Base-by-base conservation (phyloP, 2,329 filamentous ascomycete genomes). In the Orbilia ellipsospora region DNA sequence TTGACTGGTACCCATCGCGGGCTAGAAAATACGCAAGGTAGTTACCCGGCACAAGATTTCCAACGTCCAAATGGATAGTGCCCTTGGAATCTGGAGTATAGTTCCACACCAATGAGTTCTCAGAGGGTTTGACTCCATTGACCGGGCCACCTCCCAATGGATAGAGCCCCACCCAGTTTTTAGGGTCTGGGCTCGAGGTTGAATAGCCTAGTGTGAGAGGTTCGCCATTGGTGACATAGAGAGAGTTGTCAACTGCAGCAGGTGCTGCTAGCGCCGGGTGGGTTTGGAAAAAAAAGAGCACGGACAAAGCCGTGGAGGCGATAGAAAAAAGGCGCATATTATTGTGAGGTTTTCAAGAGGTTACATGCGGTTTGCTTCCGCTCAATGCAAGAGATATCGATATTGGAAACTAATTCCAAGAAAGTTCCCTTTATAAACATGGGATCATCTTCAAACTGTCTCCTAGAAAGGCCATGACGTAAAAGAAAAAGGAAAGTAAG, bases 81-180 rank as follows among this genome's bases (percentile, higher is more conserved):
- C 82, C 83, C 6, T 80, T 50, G 0, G 72, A 48, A 0, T 75
- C 68, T 0, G 81, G 80, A 1, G 82, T 81, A 63, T 81, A 83
- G 0, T 77, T 78, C 83, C 83, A 84, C 5, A 77, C 70, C 8
- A 83, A 68, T 0, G 83, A 81, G 31, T 10, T 36, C 0, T 77
- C 72, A 0, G 73, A 77, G 20, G 78, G 77, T 13, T 78, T 80
- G 48, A 81, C 78, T 18, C 82, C 78, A 0, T 80, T 79, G 0
- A 82, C 82, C 1, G 80, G 82, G 26, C 82, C 82, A 15, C 80
- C 81, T 1, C 78, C 78, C 12, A 78, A 68, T 45, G 80, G 67
- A 75, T 82, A 84, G 6, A 84, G 56, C 44, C 81, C 83, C 23
- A 84, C 78, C 83, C 83, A 84, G 75, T 84, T 84, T 7, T 69